Base-by-base conservation (phyloP, 2,329 filamentous ascomycete species). In the Penicillium vulpinum region DNA sequence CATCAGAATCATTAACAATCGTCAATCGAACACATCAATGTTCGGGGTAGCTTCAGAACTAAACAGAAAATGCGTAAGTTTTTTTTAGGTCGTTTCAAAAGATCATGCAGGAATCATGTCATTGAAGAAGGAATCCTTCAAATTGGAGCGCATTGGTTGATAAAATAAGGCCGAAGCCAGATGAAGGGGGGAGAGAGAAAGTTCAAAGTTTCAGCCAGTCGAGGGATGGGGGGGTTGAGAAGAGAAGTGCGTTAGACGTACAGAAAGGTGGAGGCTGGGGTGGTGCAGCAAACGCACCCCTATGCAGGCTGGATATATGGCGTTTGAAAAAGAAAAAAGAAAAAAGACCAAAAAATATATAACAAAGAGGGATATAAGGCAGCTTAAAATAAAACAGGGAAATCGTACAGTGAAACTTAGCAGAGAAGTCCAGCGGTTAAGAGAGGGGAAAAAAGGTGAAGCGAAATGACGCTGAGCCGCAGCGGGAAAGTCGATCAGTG, bases 1-100 rank as follows among this genome's bases (percentile, higher is more conserved):
- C 64, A 63, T 62, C 57, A 62, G 54, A 67, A 65, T 73, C 70
- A 69, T 73, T 67, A 68, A 72, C 64, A 68, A 70, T 72, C 70
- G 67, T 70, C 57, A 60, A 62, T 51, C 31, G 49, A 54, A 50
- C 31, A 52, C 36, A 54, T 55, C 29, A 35, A 55, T 52, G 35
- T 31, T n/a, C 22, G 40, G 24, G 35, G 22, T 43, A 40, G 41
- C 44, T 59, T 57, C 51, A 44, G 41, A 52, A 59, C 52, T 53
- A 56, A 43, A 43, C n/a, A 33, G 39, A 38, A 39, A 33, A 35
- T 11, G 31, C 46, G 53, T 56, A 52, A 52, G 52, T 51, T 41
- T 50, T 10, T n/a, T n/a, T n/a, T n/a, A n/a, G 21, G 33, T 56
- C 49, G 51, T 57, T 41, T 57, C 43, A 53, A n/a, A n/a, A 53